These are phyloP conservation scores for Parvularia atlantis DNA, from an alignment of 78 protist species.

Conservation along the genomic window DNA sequence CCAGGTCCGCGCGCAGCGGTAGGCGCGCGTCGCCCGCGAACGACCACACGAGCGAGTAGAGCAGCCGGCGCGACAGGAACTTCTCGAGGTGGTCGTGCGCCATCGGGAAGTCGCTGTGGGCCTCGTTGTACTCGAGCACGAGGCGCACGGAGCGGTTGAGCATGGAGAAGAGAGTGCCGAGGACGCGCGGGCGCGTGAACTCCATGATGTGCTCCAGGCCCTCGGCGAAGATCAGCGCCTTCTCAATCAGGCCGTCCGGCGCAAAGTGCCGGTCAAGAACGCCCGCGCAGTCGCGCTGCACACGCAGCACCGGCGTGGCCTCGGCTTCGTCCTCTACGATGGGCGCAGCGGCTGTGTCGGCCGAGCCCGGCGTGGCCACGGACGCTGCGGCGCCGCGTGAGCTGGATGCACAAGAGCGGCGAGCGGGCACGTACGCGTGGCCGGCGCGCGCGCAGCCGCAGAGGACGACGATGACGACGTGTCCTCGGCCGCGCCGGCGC, in stretches of 20 bases:
- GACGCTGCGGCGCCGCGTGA: too few species aligned
- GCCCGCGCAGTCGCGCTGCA: constrained; percentile 37
- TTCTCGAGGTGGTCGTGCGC: constrained; percentile 1
- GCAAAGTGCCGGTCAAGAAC: constrained; percentile 38
- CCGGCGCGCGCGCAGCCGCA: not conserved
- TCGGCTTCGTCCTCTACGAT: not conserved
- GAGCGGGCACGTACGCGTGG: too few species aligned
- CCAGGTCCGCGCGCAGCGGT: constrained; percentile 48
- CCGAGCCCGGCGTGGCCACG: too few species aligned
- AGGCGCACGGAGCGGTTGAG: constrained; percentile 24
- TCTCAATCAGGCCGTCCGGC: constrained; percentile 37
- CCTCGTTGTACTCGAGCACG: constrained; percentile 61
- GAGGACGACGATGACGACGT: too few species aligned
- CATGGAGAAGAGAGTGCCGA: constrained; percentile 58
- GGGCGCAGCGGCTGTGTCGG: too few species aligned
- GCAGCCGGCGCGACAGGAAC: constrained; percentile 34
- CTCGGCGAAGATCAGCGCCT: constrained; percentile 49
- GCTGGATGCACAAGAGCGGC: too few species aligned
- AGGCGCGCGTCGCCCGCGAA: constrained; percentile 65
- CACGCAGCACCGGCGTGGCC: constrained; percentile 19
- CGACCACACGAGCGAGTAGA: constrained; percentile 81
- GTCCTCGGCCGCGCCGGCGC: not conserved
- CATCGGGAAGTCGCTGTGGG: constrained; percentile 72
- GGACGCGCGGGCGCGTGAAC: constrained; percentile 45
- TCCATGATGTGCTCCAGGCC: constrained; percentile 73